Base-by-base conservation (phyloP, 805 yeast genomes). In the Suhomyces vadensis region DNA sequence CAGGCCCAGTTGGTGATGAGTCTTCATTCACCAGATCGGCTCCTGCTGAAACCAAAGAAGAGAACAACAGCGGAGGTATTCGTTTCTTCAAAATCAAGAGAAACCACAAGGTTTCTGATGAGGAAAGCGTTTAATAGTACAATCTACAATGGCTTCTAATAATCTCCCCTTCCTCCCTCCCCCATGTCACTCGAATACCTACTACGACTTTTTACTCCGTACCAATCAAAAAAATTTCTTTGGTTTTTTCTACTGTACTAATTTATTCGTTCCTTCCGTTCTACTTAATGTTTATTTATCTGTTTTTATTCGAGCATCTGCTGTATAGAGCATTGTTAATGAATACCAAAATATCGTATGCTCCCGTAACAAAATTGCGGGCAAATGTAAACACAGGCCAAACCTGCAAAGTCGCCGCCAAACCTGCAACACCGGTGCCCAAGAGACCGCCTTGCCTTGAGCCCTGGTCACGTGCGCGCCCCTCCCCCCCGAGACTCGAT, bases 1-100 rank as follows among this genome's bases (percentile, higher is more conserved):
- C 33, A 52, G 65, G 52, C 48, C 60, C 57, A 29, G 56, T 47
- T 39, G 66, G 66, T 57, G 75, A 71, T 52, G 69, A 64, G 41
- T 64, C 72, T 6, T 69, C 74, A 11, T 71, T 71, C 56, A 71
- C 75, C 44, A 69, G 75, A 63, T 39, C 64, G 37, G 58, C 60
- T 14, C 66, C 65, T 14, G 54, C 55, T 11, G 59, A 53, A 35
- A 26, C 47, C 6, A 67, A 62, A 51, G 61, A 59, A 46, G 67
- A 71, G 44, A 78, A 76, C 45, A 71, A 76, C 49, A 54, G 61
- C 35, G 75, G 75, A 27, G 91, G 91, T 37, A 84, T 85, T 57
- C 82, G 87, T 65, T 85, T 85, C 66, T 85, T 85, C 74, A 84
- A 82, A 57, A 82, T 85, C 49, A 82, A 83, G 69, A 82, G 76